These are phyloP conservation scores for Nothomitra cinnamomea DNA, from an alignment of 2,329 filamentous ascomycete species.

Conservation along the genomic window DNA sequence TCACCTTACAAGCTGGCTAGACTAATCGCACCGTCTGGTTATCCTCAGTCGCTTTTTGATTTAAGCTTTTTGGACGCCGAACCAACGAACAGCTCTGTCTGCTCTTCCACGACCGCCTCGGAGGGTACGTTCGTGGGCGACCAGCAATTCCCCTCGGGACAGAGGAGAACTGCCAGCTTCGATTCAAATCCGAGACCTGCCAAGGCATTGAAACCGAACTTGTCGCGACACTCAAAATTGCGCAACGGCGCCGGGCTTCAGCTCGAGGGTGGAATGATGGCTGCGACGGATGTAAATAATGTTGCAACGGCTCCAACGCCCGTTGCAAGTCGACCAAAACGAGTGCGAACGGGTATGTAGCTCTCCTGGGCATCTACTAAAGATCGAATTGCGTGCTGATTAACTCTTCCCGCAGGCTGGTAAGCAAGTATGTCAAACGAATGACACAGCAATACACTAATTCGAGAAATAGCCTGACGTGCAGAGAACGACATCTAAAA, in stretches of 20 bases:
- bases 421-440: background rate
- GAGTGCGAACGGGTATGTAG: constrained; percentile 6
- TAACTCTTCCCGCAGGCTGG: background rate
- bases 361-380: background rate
- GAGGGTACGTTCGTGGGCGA: background rate
- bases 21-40: background rate
- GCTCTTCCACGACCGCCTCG: background rate
- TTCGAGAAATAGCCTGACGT: constrained; percentile 1
- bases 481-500: constrained; percentile 8
- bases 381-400: background rate
- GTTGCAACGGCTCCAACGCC: background rate
- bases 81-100: background rate
- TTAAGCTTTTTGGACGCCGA: background rate
- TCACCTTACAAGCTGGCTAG: background rate
- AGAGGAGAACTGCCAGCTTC: background rate
- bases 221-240: background rate
- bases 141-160: background rate
- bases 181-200: background rate
- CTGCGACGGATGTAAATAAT: constrained; percentile 4
- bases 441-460: background rate
- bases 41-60: background rate
- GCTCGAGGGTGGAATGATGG: constrained; percentile 1
- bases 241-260: background rate
- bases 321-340: constrained; percentile 5
- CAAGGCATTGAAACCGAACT: background rate